phyloP scores from a whole-genome alignment of 192 early-diverging fungal genomes.

The Backusella australiensis region DNA sequence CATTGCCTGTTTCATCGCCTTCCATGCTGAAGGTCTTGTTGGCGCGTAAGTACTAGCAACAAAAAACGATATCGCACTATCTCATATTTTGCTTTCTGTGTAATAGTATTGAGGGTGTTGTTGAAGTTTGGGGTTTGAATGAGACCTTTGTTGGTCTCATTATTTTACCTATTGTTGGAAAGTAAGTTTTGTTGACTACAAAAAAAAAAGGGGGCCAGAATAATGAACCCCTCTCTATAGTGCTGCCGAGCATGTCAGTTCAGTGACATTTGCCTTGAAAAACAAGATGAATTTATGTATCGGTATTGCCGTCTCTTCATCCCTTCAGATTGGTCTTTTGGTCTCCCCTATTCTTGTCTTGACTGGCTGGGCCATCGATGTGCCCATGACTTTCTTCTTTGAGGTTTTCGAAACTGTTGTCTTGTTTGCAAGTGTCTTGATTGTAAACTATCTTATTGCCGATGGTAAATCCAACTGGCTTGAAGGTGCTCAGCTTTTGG shows the following conservation, averaged over 20 bases:
- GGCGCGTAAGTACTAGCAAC: conserved; percentile 47
- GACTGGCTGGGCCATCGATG: conserved; percentile 82
- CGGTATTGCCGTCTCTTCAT: conserved; percentile 44
- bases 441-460: conserved; percentile 73
- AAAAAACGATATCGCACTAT: neutral
- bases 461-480: conserved; percentile 94
- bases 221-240: neutral
- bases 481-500: conserved; percentile 81
- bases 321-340: conserved; percentile 83
- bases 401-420: conserved; percentile 78
- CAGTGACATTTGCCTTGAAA: conserved; percentile 80
- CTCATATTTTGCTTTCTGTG: neutral
- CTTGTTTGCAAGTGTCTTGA: conserved; percentile 74
- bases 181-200: conserved; percentile 45
- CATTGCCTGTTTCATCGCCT: conserved; percentile 66
- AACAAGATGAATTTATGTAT: conserved; percentile 87
- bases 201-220: neutral
- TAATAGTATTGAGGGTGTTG: conserved; percentile 63
- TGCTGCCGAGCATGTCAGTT: conserved; percentile 76
- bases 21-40: conserved; percentile 81
- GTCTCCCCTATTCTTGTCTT: conserved; percentile 69
- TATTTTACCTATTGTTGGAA: conserved; percentile 87
- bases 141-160: conserved; percentile 92
- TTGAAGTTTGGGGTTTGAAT: conserved; percentile 61
- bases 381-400: conserved; percentile 84